Conservation (phyloP, 108 stramenopile genomes). For the Chaetoceros muelleri region DNA sequence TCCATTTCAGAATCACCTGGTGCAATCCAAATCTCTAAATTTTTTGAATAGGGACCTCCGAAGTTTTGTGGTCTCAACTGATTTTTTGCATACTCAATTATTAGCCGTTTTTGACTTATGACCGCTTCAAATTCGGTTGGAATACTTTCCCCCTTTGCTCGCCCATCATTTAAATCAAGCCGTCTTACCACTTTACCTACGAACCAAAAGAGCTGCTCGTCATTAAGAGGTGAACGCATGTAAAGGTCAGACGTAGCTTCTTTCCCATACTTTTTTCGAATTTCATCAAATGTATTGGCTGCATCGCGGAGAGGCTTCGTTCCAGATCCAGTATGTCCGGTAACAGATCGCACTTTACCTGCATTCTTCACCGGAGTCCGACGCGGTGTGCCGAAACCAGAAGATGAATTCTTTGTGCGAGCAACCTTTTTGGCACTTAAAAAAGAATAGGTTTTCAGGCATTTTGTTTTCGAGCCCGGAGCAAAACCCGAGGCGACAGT, state of each 20-base stretch:
- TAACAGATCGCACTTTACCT: slow-evolving; percentile 29
- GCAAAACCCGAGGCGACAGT: too few species aligned
- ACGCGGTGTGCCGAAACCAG: neutral
- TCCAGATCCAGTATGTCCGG: slow-evolving; percentile 51
- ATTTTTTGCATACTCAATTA: slow-evolving; percentile 66
- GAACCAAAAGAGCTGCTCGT: slow-evolving; percentile 54
- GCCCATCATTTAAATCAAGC: slow-evolving; percentile 2
- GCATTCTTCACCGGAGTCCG: neutral
- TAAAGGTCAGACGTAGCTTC: slow-evolving; percentile 48
- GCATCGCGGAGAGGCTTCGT: slow-evolving; percentile 50
- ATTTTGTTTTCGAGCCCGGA: too few species aligned
- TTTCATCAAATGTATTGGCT: slow-evolving; percentile 65
- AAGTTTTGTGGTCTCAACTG: slow-evolving; percentile 69
- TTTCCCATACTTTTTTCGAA: slow-evolving; percentile 42
- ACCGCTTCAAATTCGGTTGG: slow-evolving; percentile 34
- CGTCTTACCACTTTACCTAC: slow-evolving; percentile 60
- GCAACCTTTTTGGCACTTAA: too few species aligned
- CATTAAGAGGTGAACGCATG: slow-evolving; percentile 52
- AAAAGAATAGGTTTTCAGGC: too few species aligned
- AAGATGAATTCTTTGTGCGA: neutral
- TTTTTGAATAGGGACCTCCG: slow-evolving; percentile 44
- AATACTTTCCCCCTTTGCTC: slow-evolving; percentile 10
- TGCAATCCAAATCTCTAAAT: slow-evolving; percentile 65
- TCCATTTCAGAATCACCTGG: slow-evolving; percentile 83
- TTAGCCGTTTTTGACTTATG: slow-evolving; percentile 66